Percentiles rank a stretch among this genome's conserved stretches.
phyloP scores from a whole-genome alignment of 139 green algal genomes.

The Micromonas pusilla region DNA sequence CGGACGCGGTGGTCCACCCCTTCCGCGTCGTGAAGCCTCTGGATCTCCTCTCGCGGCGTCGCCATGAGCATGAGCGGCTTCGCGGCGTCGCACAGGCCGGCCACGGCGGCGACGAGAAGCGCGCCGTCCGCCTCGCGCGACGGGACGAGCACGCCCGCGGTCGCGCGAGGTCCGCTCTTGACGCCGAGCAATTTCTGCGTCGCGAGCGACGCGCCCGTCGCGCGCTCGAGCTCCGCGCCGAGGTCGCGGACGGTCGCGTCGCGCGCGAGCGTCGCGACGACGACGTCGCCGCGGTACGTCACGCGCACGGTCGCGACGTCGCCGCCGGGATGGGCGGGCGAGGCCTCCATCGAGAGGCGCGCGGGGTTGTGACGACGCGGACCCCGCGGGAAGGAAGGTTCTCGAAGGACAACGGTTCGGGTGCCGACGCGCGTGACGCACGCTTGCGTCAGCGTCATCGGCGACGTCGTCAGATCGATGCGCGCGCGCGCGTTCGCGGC shows the following conservation, averaged over 20 bases:
- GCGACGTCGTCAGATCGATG: no score
- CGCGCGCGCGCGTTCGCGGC: no score
- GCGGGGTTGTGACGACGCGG: no score
- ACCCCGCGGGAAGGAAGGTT: no score
- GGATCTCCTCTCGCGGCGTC: not conserved
- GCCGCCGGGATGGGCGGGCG: no score
- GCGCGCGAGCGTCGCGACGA: not conserved
- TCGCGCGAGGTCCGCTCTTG: not conserved
- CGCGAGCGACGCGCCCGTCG: not conserved
- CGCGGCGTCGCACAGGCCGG: not conserved
- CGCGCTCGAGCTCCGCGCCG: not conserved
- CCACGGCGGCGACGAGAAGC: not conserved
- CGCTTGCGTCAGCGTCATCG: no score
- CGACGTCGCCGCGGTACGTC: not conserved
- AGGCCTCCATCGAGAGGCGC: no score
- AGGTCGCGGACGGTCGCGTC: not conserved
- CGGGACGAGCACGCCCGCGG: not conserved
- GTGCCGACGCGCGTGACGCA: no score
- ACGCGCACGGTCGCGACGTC: no score
- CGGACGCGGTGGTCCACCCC: conserved; percentile 17
- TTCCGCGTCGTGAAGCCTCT: not conserved
- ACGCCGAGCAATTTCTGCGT: not conserved
- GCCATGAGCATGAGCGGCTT: not conserved
- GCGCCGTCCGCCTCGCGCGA: not conserved
- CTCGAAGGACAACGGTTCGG: no score